Percentiles rank a stretch among this genome's conserved stretches.
Conservation (phyloP, 306 rosid genomes). For the Gleditsia sinensis region DNA sequence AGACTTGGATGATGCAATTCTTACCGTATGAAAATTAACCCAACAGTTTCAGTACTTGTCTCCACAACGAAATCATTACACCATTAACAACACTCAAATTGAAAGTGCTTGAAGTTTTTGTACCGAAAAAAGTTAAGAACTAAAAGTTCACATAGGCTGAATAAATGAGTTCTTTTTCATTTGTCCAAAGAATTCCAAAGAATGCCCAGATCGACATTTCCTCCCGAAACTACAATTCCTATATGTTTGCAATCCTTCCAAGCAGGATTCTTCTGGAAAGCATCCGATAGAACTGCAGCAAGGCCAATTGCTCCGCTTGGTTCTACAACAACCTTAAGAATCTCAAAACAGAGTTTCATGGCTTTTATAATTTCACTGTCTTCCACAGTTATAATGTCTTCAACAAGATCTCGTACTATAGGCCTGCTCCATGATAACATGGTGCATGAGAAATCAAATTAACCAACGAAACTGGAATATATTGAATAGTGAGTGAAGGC, state of each 20-base stretch:
- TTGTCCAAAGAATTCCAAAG: conserved; percentile 68
- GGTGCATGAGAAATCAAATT: conserved; percentile 8
- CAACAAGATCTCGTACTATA: conserved; percentile 80
- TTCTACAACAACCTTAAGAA: conserved; percentile 80
- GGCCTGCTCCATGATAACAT: conserved; percentile 62
- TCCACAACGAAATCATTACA: conserved; percentile 11
- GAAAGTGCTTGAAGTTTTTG: too few species aligned
- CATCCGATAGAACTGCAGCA: conserved; percentile 82
- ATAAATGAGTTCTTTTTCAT: conserved; percentile 34
- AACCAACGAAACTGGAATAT: not conserved
- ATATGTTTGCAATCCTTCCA: conserved; percentile 71
- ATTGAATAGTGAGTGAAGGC: not conserved
- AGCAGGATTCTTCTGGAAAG: conserved; percentile 67
- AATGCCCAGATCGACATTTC: conserved; percentile 74
- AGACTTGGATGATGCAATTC: too few species aligned
- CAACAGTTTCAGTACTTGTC: conserved; percentile 7
- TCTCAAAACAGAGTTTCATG: conserved; percentile 78
- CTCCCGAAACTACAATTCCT: conserved; percentile 87
- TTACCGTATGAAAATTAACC: conserved; percentile 19
- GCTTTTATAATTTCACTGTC: conserved; percentile 78
- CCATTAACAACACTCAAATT: conserved; percentile 3
- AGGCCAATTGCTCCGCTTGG: conserved; percentile 98
- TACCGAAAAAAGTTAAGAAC: too few species aligned
- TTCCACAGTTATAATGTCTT: conserved; percentile 70
- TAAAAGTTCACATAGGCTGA: conserved; percentile 17